Evolutionary conservation across 805 yeast species (phyloP).

Genomic region (Kazachstania bromeliacearum): DNA sequence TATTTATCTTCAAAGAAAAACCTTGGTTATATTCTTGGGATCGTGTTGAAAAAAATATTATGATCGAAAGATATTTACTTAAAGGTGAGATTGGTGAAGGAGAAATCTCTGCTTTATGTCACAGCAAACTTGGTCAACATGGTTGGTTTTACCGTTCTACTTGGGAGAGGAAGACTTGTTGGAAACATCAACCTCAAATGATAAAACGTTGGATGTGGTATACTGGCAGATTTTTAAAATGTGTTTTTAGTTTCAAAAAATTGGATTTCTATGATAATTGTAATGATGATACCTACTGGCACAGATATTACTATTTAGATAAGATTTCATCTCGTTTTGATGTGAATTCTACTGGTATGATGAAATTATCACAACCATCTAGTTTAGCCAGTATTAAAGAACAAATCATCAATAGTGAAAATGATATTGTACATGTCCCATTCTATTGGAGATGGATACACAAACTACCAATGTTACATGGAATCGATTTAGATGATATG

Average conservation of each 20-base stretch:
- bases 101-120: slow-evolving; percentile 17
- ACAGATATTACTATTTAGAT: slow-evolving; percentile 11
- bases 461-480: slow-evolving; percentile 23
- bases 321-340: not conserved
- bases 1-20: slow-evolving; percentile 65
- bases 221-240: slow-evolving; percentile 14
- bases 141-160: slow-evolving; percentile 29
- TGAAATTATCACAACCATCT: not conserved
- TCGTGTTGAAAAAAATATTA: slow-evolving; percentile 14
- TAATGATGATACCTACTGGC: slow-evolving; percentile 19
- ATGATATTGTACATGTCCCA: slow-evolving; percentile 11
- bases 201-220: slow-evolving; percentile 23
- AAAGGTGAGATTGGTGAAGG: slow-evolving; percentile 22
- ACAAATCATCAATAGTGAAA: slow-evolving; percentile 1
- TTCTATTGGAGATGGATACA: slow-evolving; percentile 23
- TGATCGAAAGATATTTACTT: slow-evolving; percentile 16
- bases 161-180: slow-evolving; percentile 17
- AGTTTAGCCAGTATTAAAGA: not conserved
- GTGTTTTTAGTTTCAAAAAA: slow-evolving; percentile 8
- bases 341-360: not conserved
- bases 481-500: slow-evolving; percentile 28
- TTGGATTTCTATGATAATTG: slow-evolving; percentile 20
- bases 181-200: slow-evolving; percentile 21
- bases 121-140: slow-evolving; percentile 18
- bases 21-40: slow-evolving; percentile 57